A percentile compares a stretch with the other conserved stretches of the same genome.
These are phyloP conservation scores for Nephromyces sp. DNA, from an alignment of 169 alveolate species.

Conservation along the genomic window DNA sequence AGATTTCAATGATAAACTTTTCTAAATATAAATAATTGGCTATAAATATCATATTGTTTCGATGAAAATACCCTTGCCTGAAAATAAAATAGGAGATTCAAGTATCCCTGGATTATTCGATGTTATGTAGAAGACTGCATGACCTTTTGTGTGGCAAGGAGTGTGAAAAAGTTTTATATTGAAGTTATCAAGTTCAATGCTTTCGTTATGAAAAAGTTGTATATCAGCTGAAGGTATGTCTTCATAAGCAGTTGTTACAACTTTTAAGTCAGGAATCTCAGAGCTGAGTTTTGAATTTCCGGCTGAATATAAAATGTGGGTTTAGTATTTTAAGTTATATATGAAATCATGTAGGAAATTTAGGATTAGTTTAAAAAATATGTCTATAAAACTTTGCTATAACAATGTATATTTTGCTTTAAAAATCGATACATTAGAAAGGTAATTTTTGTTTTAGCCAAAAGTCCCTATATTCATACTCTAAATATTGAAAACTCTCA, in stretches of 20 bases:
- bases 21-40: not conserved
- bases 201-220: conserved; percentile 12
- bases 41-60: not conserved
- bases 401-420: no score
- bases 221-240: not conserved
- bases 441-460: no score
- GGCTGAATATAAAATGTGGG: no score
- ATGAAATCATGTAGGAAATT: no score
- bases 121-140: conserved; percentile 70
- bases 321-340: no score
- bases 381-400: no score
- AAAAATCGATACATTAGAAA: no score
- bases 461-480: no score
- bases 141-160: conserved; percentile 92
- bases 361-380: no score
- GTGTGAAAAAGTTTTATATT: conserved; percentile 64
- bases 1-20: not conserved
- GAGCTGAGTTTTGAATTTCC: no score
- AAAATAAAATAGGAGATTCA: conserved; percentile 11
- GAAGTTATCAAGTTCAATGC: conserved; percentile 43
- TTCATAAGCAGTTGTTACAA: not conserved
- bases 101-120: not conserved
- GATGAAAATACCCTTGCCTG: conserved; percentile 1
- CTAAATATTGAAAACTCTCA: no score
- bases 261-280: no score